Evolutionary conservation across 768 basidiomycete species (phyloP).

Genomic region (Rhizopogon roseolus): DNA sequence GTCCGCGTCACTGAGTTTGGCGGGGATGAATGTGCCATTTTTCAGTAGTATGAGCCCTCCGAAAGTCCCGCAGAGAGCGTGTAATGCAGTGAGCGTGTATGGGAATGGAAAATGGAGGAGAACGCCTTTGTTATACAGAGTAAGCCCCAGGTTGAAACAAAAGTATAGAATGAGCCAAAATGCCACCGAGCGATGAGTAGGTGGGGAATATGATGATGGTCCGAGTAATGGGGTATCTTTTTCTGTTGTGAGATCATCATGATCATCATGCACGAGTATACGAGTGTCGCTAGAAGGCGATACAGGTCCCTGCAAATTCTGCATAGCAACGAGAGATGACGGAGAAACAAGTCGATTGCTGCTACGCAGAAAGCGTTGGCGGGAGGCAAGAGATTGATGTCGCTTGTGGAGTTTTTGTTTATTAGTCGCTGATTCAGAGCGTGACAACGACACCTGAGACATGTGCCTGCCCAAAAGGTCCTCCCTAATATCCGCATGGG

Average conservation of each 20-base stretch:
- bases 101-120: constrained; percentile 93
- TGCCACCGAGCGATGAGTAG: constrained; percentile 24
- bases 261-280: not conserved
- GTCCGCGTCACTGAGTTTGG: constrained; percentile 45
- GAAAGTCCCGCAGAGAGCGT: constrained; percentile 79
- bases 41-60: constrained; percentile 71
- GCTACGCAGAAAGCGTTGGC: not conserved
- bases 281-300: constrained; percentile 8
- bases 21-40: constrained; percentile 53
- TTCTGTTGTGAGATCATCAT: not conserved
- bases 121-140: constrained; percentile 92
- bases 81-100: constrained; percentile 90
- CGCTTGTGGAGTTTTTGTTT: not conserved
- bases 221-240: not conserved
- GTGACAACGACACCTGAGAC: not conserved
- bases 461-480: not conserved
- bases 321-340: not conserved
- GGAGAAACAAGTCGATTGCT: not conserved
- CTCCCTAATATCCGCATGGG: not conserved
- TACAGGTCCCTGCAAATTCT: not conserved
- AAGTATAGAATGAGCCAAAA: constrained; percentile 85
- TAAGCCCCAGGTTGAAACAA: constrained; percentile 84
- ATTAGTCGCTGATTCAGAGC: not conserved
- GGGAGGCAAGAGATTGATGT: not conserved
- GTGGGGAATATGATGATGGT: constrained; percentile 2